Evolutionary conservation across 2,329 filamentous ascomycete genomes (phyloP).

Genomic region (Scolecobasidium constrictum): DNA sequence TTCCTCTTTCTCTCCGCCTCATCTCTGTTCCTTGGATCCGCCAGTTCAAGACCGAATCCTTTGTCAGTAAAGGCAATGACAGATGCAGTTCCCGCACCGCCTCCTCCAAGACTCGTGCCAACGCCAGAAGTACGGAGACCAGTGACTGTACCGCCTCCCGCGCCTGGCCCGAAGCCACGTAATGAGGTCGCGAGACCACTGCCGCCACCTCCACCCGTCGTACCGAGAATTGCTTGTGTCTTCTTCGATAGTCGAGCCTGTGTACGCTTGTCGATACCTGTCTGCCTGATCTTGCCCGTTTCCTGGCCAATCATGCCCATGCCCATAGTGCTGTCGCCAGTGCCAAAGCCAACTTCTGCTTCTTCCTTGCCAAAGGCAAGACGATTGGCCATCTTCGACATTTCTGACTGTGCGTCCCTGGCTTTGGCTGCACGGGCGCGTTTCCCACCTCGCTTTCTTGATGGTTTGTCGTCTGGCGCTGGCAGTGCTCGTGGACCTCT

Average conservation of each 20-base stretch:
- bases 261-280: constrained; percentile 87
- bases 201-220: constrained; percentile 80
- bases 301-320: constrained; percentile 90
- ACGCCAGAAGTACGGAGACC: constrained; percentile 73
- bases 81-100: constrained; percentile 58
- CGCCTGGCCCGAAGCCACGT: constrained; percentile 59
- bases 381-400: constrained; percentile 91
- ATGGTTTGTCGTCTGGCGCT: constrained; percentile 89
- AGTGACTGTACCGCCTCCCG: constrained; percentile 46
- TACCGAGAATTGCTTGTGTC: constrained; percentile 26
- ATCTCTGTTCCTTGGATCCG: constrained; percentile 82
- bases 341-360: constrained; percentile 81
- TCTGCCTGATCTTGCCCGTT: constrained; percentile 76
- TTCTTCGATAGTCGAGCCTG: constrained; percentile 89
- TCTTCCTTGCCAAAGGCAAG: constrained; percentile 96
- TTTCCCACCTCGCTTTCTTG: constrained; percentile 81
- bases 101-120: constrained; percentile 50
- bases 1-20: constrained; percentile 85
- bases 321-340: constrained; percentile 73
- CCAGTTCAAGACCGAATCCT: constrained; percentile 77
- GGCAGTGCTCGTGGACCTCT: constrained; percentile 79
- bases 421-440: constrained; percentile 92
- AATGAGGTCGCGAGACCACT: constrained; percentile 69
- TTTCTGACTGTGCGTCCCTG: constrained; percentile 90
- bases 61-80: constrained; percentile 79